Conservation (phyloP, 257 asterid genomes). For the Petunia secreta region DNA sequence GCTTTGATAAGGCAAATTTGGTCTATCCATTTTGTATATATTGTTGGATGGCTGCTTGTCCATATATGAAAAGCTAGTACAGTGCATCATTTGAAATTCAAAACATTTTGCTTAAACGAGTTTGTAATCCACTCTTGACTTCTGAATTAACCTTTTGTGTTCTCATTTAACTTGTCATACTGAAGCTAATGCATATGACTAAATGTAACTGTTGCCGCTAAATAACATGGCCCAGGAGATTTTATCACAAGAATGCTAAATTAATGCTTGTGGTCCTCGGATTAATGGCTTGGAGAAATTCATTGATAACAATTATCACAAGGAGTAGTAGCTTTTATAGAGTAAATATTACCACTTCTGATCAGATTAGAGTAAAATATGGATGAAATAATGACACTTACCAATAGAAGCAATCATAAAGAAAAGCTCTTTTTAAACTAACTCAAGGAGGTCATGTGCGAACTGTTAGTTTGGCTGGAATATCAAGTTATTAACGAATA, state of each 20-base stretch:
- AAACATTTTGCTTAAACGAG: not conserved
- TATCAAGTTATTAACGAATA: no score
- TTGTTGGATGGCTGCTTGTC: not conserved
- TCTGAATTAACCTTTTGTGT: not conserved
- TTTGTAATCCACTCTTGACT: not conserved
- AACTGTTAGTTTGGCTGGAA: no score
- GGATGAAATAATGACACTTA: no score
- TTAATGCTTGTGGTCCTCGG: conserved; percentile 11
- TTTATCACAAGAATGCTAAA: conserved; percentile 9
- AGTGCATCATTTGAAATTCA: not conserved
- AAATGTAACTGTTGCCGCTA: not conserved
- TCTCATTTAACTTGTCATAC: not conserved
- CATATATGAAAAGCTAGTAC: not conserved
- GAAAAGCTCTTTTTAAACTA: no score
- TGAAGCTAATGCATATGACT: not conserved
- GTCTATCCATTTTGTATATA: not conserved
- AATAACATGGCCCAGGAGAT: not conserved
- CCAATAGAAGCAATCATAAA: no score
- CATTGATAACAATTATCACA: no score
- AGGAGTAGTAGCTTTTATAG: no score
- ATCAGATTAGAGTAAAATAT: no score
- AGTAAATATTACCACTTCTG: no score
- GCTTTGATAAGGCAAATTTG: not conserved
- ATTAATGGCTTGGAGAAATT: not conserved
- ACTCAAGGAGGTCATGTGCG: no score